Evolutionary conservation across 176 grass and related monocot genomes (phyloP).

Genomic region (Bromus sterilis): DNA sequence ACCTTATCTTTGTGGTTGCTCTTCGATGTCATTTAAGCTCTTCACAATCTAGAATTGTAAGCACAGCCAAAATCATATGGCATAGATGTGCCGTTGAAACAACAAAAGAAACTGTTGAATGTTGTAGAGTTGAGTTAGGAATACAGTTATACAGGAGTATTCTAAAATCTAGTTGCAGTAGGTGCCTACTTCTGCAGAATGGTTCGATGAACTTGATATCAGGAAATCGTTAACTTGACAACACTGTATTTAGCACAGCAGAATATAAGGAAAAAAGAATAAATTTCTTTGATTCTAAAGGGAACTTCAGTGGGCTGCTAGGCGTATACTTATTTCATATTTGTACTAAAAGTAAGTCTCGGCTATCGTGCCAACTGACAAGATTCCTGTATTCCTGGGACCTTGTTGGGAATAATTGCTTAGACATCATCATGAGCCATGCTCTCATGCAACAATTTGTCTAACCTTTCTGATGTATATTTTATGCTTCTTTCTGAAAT

Average conservation of each 20-base stretch:
- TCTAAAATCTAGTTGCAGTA: not conserved
- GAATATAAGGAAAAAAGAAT: not conserved
- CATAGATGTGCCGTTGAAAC: not conserved
- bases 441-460: constrained; percentile 23
- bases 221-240: not conserved
- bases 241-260: not conserved
- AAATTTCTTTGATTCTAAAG: constrained; percentile 15
- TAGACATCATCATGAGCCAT: constrained; percentile 48
- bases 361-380: constrained; percentile 24
- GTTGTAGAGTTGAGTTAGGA: constrained; percentile 4
- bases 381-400: constrained; percentile 49
- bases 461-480: constrained; percentile 9
- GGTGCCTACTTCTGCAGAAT: not conserved
- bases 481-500: not conserved
- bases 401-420: constrained; percentile 34
- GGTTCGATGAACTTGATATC: not conserved
- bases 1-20: constrained; percentile 1
- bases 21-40: constrained; percentile 1
- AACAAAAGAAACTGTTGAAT: not conserved
- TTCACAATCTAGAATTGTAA: not conserved
- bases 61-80: not conserved
- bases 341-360: constrained; percentile 31
- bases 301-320: constrained; percentile 10
- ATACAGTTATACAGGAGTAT: not conserved
- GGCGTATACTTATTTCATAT: constrained; percentile 21